Conservation (phyloP, 2,329 filamentous ascomycete species). For the Chrysosporium queenslandicum region DNA sequence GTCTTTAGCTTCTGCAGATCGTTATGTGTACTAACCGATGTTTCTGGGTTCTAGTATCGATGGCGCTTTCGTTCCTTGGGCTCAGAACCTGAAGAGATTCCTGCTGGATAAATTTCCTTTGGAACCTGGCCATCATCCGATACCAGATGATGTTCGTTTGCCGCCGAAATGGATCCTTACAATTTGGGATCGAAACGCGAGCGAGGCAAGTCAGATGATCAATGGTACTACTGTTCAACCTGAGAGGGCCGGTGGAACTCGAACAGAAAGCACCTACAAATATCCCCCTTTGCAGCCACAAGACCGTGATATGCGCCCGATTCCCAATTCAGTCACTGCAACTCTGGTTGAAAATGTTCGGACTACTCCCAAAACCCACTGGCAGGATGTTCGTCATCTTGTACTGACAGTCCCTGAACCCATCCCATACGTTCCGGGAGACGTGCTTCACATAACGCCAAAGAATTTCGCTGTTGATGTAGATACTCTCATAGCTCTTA, state of each 20-base stretch:
- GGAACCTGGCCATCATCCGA: constrained; percentile 54
- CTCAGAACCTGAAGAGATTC: constrained; percentile 53
- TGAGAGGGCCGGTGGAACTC: neutral
- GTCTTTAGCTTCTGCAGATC: neutral
- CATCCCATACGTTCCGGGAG: constrained; percentile 56
- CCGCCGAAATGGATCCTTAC: constrained; percentile 60
- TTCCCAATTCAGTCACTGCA: constrained; percentile 49
- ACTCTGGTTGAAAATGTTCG: constrained; percentile 57
- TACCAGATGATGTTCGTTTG: constrained; percentile 63
- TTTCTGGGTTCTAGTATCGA: constrained; percentile 52
- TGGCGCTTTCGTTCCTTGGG: constrained; percentile 71
- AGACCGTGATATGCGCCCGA: constrained; percentile 42
- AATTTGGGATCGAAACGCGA: neutral
- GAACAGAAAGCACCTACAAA: neutral
- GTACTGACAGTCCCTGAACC: constrained; percentile 43
- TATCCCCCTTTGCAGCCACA: constrained; percentile 8
- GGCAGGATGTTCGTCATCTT: constrained; percentile 88
- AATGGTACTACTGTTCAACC: neutral
- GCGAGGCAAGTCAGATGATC: neutral
- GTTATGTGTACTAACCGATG: neutral
- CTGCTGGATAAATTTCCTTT: constrained; percentile 61
- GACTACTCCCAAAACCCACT: constrained; percentile 66
- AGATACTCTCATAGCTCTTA: constrained; percentile 63
- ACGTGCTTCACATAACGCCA: constrained; percentile 71
- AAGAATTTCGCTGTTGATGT: constrained; percentile 80